phyloP scores from a whole-genome alignment of 441 rosid species.

The Populus hybrid region DNA sequence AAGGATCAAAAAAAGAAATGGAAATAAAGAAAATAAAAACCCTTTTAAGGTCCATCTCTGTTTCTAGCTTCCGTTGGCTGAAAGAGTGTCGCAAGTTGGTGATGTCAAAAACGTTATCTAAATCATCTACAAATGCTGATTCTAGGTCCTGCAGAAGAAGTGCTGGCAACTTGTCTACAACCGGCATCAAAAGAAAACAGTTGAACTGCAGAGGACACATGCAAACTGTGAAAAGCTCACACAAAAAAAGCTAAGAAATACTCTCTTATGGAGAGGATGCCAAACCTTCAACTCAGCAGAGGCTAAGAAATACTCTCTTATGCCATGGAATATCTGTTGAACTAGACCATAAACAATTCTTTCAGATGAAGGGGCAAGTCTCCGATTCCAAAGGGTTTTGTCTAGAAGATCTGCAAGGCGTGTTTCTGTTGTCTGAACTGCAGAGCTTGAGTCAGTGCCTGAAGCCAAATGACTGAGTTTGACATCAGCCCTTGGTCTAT shows the following conservation, averaged over 20 bases:
- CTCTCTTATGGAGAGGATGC: constrained; percentile 11
- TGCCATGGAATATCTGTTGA: constrained; percentile 95
- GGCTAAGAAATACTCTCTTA: constrained; percentile 89
- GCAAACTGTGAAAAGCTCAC: constrained; percentile 14
- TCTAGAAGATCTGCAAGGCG: constrained; percentile 94
- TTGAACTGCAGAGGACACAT: constrained; percentile 63
- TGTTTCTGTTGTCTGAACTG: constrained; percentile 76
- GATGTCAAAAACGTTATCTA: constrained; percentile 82
- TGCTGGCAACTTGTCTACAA: constrained; percentile 91
- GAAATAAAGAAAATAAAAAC: constrained; percentile 32
- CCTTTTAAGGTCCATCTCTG: constrained; percentile 82
- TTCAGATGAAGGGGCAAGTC: constrained; percentile 96
- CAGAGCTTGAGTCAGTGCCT: constrained; percentile 61
- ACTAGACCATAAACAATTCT: constrained; percentile 91
- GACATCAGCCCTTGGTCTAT: constrained; percentile 63
- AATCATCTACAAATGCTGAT: constrained; percentile 78
- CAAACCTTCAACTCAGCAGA: constrained; percentile 88
- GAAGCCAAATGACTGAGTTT: constrained; percentile 83
- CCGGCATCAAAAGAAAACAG: constrained; percentile 95
- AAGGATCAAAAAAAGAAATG: neutral
- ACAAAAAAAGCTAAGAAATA: too few relatives aligned
- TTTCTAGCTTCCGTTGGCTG: constrained; percentile 67
- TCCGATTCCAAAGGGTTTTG: constrained; percentile 90
- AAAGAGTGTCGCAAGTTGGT: constrained; percentile 69
- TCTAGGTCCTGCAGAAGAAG: constrained; percentile 92